Evolutionary conservation across 1,284 basidiomycete species (phyloP), one percentile per base, ranked within the genome.

Genomic region (Cutaneotrichosporon dermatis): DNA sequence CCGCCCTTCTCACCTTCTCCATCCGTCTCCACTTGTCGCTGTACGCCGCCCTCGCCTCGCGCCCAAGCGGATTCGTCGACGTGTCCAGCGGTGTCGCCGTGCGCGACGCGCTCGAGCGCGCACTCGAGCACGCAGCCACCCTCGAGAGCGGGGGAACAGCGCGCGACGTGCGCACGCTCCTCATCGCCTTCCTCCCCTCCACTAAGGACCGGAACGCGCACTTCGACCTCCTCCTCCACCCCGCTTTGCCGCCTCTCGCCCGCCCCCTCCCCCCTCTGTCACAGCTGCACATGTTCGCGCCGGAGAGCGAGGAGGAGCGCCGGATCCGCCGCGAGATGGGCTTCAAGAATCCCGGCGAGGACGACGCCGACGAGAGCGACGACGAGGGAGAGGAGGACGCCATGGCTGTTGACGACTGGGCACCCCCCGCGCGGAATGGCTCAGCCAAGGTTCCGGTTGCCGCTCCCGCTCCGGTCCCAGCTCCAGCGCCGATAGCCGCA

Each of bases 1-100:
- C 89, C 41, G 85, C 89, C 9, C 80, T 90, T 44, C 83, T 88
- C 51, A 70, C 71, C 7, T 67, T 77, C 39, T 74, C 72, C 6
- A 67, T 75, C 58, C 69, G 75, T 9, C 60, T 82, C 83, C 78
- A 88, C 52, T 67, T 75, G 40, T 68, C 68, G 6, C 59, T 74
- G 4, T 65, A 69, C 58, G 62, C 71, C 15, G 57, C 58, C 10
- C 64, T 72, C 3, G 60, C 63, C 6, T 45, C 58, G 12, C 61
- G 66, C 1, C 54, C 63, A 1, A 34, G 42, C 33, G 16, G 52
- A 3, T 57, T 61, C 37, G 52, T 40, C 6, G 53, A 54, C n/a
- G 16, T 46, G 2, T 16, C 48, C 4, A 33, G 46, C 10, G 25
- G 25, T 25, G 25, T 40, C 2, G 37, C 37, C 5, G 42, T 64